Conservation (phyloP, 768 basidiomycete genomes). For the Xerocomus brunneocitrinus region DNA sequence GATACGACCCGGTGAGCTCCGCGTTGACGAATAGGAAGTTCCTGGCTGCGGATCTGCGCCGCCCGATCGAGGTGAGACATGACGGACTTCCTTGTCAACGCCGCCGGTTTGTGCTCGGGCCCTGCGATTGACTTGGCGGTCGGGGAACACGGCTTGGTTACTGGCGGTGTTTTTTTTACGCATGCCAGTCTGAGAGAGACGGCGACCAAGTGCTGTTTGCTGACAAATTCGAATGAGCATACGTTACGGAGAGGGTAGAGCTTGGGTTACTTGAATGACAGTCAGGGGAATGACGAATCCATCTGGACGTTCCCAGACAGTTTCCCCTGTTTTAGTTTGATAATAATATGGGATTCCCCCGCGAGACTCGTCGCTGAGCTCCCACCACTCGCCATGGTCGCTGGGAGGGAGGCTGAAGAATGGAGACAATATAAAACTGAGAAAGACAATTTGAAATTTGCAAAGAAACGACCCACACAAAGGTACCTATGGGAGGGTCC, state of each 20-base stretch:
- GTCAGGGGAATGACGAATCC: conserved; percentile 90
- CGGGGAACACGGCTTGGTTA: conserved; percentile 17
- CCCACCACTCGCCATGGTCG: conserved; percentile 94
- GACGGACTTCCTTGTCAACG: conserved; percentile 31
- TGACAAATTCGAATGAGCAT: conserved; percentile 24
- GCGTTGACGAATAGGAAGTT: conserved; percentile 32
- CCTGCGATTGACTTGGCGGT: conserved; percentile 34
- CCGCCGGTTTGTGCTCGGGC: conserved; percentile 35
- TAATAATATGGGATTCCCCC: conserved; percentile 90
- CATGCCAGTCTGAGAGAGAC: conserved; percentile 55
- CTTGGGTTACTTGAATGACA: conserved; percentile 68
- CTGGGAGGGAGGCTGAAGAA: conserved; percentile 68
- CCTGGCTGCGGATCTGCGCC: conserved; percentile 25
- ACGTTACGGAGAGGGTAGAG: neutral
- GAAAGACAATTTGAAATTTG: conserved; percentile 16
- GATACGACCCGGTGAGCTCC: conserved; percentile 31
- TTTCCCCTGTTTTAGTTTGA: conserved; percentile 87
- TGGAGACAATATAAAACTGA: conserved; percentile 2
- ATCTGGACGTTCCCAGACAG: conserved; percentile 87
- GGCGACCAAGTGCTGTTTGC: conserved; percentile 70
- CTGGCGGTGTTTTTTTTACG: conserved; percentile 15
- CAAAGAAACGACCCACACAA: conserved; percentile 55
- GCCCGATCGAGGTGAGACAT: conserved; percentile 26
- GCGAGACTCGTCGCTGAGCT: conserved; percentile 78
- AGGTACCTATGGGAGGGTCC: conserved; percentile 87